Conservation (phyloP, 257 asterid species). For the Eustoma russellianum region DNA sequence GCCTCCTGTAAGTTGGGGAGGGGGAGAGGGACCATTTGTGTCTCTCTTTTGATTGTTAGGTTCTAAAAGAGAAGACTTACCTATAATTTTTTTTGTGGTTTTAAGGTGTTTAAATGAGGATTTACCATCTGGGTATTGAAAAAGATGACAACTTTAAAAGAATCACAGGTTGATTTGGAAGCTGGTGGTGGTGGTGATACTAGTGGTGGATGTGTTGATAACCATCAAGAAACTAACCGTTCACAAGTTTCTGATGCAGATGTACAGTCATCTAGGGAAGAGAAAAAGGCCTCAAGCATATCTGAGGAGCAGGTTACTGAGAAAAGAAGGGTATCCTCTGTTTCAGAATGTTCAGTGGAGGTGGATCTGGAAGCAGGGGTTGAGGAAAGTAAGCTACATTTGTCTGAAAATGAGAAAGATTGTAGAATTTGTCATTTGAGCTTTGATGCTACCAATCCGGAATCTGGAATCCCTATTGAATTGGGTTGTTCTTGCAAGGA, state of each 20-base stretch:
- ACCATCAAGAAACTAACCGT: constrained; percentile 7
- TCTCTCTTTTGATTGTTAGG: too few relatives aligned
- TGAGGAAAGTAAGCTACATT: constrained; percentile 21
- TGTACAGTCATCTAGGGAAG: constrained; percentile 7
- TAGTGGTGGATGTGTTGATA: constrained; percentile 13
- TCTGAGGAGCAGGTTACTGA: constrained; percentile 30
- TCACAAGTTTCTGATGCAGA: constrained; percentile 12
- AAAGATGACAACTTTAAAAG: constrained; percentile 49
- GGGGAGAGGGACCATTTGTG: too few relatives aligned
- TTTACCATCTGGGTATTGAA: constrained; percentile 29
- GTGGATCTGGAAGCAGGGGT: constrained; percentile 55
- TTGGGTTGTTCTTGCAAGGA: constrained; percentile 73
- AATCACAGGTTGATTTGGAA: constrained; percentile 36
- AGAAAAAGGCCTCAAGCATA: background rate
- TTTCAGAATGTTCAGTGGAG: constrained; percentile 63
- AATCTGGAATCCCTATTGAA: constrained; percentile 49
- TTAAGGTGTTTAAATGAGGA: constrained; percentile 36
- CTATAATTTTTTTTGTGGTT: constrained; percentile 3
- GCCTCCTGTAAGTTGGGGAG: too few relatives aligned
- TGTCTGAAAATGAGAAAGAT: constrained; percentile 34
- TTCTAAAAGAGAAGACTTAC: too few relatives aligned
- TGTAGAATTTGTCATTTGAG: constrained; percentile 80
- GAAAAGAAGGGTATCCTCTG: constrained; percentile 19
- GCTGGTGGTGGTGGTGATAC: constrained; percentile 5
- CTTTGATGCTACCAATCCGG: constrained; percentile 49